Evolutionary conservation across 768 basidiomycete genomes (phyloP).

Genomic region (Panaeolus cyanescens): DNA sequence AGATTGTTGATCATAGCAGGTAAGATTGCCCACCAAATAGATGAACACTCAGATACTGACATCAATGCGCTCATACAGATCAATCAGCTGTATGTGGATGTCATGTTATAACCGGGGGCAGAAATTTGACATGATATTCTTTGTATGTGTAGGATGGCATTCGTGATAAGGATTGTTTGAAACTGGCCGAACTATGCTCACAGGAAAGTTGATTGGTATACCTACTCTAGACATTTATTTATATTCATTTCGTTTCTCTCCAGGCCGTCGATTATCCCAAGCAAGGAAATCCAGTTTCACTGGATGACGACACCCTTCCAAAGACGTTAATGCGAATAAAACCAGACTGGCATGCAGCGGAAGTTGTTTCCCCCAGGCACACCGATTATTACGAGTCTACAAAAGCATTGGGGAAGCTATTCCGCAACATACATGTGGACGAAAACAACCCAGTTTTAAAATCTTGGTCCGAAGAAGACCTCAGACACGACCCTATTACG

Average conservation of each 20-base stretch:
- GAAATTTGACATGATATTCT: not conserved
- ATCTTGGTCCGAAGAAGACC: conserved; percentile 5
- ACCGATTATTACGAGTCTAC: conserved; percentile 73
- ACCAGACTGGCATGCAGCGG: conserved; percentile 78
- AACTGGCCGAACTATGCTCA: conserved; percentile 62
- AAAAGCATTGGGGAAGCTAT: conserved; percentile 73
- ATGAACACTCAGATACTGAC: not conserved
- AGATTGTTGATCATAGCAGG: conserved; percentile 73
- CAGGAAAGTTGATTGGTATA: conserved; percentile 31
- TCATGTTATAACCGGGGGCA: not conserved
- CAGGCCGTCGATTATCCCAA: conserved; percentile 83
- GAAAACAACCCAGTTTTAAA: conserved; percentile 16
- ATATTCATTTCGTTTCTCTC: conserved; percentile 19
- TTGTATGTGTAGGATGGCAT: conserved; percentile 53
- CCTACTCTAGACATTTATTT: not conserved
- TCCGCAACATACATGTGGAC: conserved; percentile 55
- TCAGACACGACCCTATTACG: conserved; percentile 38
- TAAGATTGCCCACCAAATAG: conserved; percentile 25
- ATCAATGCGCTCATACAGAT: conserved; percentile 40
- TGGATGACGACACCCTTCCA: conserved; percentile 48
- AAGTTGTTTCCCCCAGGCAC: conserved; percentile 51
- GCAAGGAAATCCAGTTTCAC: conserved; percentile 66
- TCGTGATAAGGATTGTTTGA: conserved; percentile 54
- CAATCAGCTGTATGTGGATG: conserved; percentile 58
- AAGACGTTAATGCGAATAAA: conserved; percentile 61